These are phyloP conservation scores for Sistotremastrum niveocremeum DNA, from an alignment of 768 basidiomycete genomes.

Conservation along the genomic window DNA sequence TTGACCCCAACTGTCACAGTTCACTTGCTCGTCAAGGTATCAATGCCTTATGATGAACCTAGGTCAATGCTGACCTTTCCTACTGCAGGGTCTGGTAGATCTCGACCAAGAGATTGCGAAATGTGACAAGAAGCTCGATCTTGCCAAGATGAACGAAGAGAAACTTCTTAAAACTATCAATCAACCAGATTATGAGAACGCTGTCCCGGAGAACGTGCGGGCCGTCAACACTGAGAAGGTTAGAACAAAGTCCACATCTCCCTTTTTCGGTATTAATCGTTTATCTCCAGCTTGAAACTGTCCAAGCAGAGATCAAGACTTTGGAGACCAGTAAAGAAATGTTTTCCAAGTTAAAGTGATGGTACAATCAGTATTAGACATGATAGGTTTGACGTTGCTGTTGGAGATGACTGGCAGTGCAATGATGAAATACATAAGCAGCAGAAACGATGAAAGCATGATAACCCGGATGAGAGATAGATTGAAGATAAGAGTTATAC, in stretches of 20 bases:
- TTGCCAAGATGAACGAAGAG: constrained; percentile 52
- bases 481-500: too few species aligned
- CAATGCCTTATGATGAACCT: too few species aligned
- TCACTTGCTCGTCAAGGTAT: constrained; percentile 75
- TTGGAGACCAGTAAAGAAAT: constrained; percentile 58
- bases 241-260: constrained; percentile 6
- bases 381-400: too few species aligned
- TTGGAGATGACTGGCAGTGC: too few species aligned
- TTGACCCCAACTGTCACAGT: constrained; percentile 64
- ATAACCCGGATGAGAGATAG: too few species aligned
- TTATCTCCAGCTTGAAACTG: constrained; percentile 46
- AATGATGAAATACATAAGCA: too few species aligned
- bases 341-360: constrained; percentile 55
- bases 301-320: constrained; percentile 69
- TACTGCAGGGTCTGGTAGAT: constrained; percentile 71
- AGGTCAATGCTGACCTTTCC: background rate
- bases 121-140: constrained; percentile 77
- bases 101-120: constrained; percentile 79
- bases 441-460: too few species aligned
- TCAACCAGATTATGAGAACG: constrained; percentile 64
- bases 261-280: constrained; percentile 3
- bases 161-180: constrained; percentile 65
- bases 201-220: constrained; percentile 69
- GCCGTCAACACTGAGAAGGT: constrained; percentile 75
- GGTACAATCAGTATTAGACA: too few species aligned